These are phyloP conservation scores for Acorus gramineus DNA, from an alignment of 106 monocot genomes.

Conservation along the genomic window DNA sequence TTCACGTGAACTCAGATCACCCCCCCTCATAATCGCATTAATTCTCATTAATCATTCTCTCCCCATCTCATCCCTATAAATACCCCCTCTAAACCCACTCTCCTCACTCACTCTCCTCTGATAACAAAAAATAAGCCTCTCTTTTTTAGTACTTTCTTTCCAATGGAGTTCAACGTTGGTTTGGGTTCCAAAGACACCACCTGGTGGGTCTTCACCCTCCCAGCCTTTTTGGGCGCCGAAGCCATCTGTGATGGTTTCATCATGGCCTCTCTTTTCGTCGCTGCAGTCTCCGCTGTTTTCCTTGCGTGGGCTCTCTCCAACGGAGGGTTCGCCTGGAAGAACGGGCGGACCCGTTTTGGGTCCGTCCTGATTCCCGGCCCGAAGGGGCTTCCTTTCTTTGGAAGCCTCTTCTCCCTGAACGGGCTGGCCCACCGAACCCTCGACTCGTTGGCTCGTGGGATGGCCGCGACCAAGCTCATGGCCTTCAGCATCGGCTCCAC, in stretches of 20 bases:
- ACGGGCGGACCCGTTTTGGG: constrained; percentile 25
- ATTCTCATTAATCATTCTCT: no score
- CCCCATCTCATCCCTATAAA: no score
- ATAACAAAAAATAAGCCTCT: no score
- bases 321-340: constrained; percentile 48
- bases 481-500: constrained; percentile 89
- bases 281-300: constrained; percentile 19
- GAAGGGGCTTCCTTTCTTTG: constrained; percentile 69
- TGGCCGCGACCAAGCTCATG: constrained; percentile 31
- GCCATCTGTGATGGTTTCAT: constrained; percentile 9
- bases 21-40: no score
- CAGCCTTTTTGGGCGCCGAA: constrained; percentile 29
- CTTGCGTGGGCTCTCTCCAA: constrained; percentile 43
- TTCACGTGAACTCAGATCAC: no score
- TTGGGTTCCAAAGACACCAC: constrained; percentile 13
- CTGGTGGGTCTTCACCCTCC: constrained; percentile 53
- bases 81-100: no score
- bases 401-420: constrained; percentile 55
- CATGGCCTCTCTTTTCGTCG: constrained; percentile 14
- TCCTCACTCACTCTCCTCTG: no score
- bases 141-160: no score
- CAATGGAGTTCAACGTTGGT: no score
- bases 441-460: constrained; percentile 15
- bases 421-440: constrained; percentile 52
- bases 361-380: constrained; percentile 41